These are phyloP conservation scores for Epichloe glyceriae DNA, from an alignment of 2,329 filamentous ascomycete species.

Conservation along the genomic window DNA sequence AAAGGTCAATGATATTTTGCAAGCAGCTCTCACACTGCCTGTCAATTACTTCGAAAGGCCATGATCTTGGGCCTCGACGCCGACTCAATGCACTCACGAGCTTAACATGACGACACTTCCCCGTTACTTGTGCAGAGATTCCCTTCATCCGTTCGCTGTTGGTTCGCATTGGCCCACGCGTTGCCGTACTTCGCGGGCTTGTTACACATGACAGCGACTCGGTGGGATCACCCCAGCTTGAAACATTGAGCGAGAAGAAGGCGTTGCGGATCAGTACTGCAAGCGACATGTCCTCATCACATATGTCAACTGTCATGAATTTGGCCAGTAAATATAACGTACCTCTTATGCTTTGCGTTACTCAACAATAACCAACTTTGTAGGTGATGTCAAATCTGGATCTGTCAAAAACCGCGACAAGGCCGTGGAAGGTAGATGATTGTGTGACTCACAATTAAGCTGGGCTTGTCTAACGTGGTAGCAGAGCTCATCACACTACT, in stretches of 20 bases:
- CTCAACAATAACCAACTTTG: conserved; percentile 6
- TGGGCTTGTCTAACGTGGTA: not conserved
- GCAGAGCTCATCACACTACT: conserved; percentile 26
- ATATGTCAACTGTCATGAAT: conserved; percentile 21
- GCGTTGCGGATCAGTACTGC: not conserved
- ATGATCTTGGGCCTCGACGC: not conserved
- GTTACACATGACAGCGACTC: not conserved
- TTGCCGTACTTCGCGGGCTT: not conserved
- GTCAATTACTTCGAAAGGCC: not conserved
- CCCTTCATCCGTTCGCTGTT: not conserved
- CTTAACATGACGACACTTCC: not conserved
- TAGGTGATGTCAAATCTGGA: conserved; percentile 23
- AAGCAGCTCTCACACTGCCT: not conserved
- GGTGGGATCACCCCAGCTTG: not conserved
- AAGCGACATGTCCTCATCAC: conserved; percentile 19
- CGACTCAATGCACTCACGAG: not conserved
- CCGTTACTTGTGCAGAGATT: not conserved
- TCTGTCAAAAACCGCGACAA: conserved; percentile 25
- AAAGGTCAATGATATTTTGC: no score
- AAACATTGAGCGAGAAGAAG: not conserved
- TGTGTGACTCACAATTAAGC: not conserved
- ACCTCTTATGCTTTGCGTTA: not conserved
- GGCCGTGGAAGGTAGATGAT: conserved; percentile 27
- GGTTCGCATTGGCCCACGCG: not conserved
- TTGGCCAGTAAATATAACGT: conserved; percentile 18